A percentile compares a stretch with the other conserved stretches of the same genome.
Evolutionary conservation across 2,329 filamentous ascomycete genomes (phyloP).

Genomic region (Xylariaceae sp.): DNA sequence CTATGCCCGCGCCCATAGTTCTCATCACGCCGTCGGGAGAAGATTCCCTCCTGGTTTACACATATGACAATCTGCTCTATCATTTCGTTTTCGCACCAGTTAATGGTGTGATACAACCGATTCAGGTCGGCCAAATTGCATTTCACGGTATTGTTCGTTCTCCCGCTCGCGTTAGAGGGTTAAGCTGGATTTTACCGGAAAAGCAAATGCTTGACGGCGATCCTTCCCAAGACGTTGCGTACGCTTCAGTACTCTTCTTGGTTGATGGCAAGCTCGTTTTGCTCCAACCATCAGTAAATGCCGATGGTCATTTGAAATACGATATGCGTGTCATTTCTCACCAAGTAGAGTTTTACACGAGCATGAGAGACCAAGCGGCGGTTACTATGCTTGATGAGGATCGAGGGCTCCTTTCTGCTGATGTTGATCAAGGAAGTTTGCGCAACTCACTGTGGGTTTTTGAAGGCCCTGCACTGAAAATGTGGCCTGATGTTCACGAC

Average conservation of each 20-base stretch:
- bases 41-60: slow-evolving; percentile 94
- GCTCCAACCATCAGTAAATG: slow-evolving; percentile 80
- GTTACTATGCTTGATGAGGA: slow-evolving; percentile 31
- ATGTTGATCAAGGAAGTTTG: slow-evolving; percentile 50
- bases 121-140: slow-evolving; percentile 96
- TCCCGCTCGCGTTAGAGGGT: slow-evolving; percentile 83
- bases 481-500: slow-evolving; percentile 87
- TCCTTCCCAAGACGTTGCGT: slow-evolving; percentile 90
- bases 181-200: slow-evolving; percentile 95
- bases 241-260: slow-evolving; percentile 91
- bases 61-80: slow-evolving; percentile 91
- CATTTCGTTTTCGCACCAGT: slow-evolving; percentile 85
- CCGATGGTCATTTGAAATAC: slow-evolving; percentile 85
- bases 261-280: slow-evolving; percentile 95
- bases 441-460: slow-evolving; percentile 93
- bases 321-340: slow-evolving; percentile 97
- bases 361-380: slow-evolving; percentile 80
- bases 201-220: slow-evolving; percentile 86
- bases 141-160: slow-evolving; percentile 96
- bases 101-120: slow-evolving; percentile 67
- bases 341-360: slow-evolving; percentile 91
- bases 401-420: slow-evolving; percentile 27
- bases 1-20: slow-evolving; percentile 81
- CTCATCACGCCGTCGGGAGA: slow-evolving; percentile 85
- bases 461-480: slow-evolving; percentile 79